Conservation (phyloP, 208 protist species). For the Leishmania braziliensis region DNA sequence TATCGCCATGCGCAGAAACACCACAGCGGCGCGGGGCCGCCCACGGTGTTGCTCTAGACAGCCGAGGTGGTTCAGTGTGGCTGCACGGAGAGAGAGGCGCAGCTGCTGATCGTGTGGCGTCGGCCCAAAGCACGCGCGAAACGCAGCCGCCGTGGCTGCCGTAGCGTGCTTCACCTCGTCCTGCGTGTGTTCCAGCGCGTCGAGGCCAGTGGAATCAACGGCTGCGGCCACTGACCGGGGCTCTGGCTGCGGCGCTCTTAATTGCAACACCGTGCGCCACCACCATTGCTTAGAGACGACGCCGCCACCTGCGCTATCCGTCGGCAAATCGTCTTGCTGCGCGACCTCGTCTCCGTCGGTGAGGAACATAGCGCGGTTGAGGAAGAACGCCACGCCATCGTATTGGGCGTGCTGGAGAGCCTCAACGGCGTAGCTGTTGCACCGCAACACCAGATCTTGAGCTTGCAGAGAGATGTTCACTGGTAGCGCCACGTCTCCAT, state of each 20-base stretch:
- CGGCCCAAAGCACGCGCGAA: conserved; percentile 18
- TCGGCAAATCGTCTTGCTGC: background rate
- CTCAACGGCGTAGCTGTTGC: conserved; percentile 81
- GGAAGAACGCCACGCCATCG: conserved; percentile 63
- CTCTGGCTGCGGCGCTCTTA: background rate
- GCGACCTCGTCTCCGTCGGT: conserved; percentile 52
- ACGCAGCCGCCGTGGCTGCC: conserved; percentile 17
- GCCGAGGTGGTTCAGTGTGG: conserved; percentile 91
- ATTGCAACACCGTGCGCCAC: conserved; percentile 23
- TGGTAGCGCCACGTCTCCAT: conserved; percentile 33
- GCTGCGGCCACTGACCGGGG: background rate
- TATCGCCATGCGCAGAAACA: conserved; percentile 70
- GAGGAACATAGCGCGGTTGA: conserved; percentile 82
- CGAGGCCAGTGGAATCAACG: background rate
- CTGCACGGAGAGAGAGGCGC: conserved; percentile 68
- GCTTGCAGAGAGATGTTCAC: conserved; percentile 44
- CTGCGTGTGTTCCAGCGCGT: conserved; percentile 3
- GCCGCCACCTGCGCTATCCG: background rate
- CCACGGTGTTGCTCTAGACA: conserved; percentile 86
- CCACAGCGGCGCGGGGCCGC: conserved; percentile 49
- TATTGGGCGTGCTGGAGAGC: conserved; percentile 64
- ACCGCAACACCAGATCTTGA: conserved; percentile 65
- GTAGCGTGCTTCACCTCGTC: background rate
- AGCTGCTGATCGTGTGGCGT: conserved; percentile 32
- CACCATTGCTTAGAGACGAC: conserved; percentile 19